Percentiles rank a stretch among this genome's conserved stretches.
phyloP scores from a whole-genome alignment of 73 alveolate species.

The Paramecium sonneborni region DNA sequence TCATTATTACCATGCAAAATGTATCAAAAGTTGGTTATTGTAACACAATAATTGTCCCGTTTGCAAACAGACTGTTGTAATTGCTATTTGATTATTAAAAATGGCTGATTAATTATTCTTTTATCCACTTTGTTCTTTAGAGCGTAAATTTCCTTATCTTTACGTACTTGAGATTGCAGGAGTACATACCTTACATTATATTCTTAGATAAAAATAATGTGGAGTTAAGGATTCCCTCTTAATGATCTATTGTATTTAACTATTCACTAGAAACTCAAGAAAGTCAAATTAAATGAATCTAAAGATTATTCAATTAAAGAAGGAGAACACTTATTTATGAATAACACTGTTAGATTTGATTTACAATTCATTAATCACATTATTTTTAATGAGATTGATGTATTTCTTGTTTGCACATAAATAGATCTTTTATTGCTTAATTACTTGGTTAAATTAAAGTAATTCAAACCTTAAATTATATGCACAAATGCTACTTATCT shows the following conservation, averaged over 20 bases:
- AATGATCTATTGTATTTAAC: background rate
- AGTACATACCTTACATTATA: background rate
- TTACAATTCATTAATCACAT: background rate
- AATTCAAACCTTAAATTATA: background rate
- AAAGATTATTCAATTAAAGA: background rate
- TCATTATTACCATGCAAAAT: constrained; percentile 39
- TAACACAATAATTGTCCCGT: constrained; percentile 36
- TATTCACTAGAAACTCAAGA: background rate
- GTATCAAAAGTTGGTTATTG: constrained; percentile 37
- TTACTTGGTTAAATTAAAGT: background rate
- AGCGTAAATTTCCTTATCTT: background rate
- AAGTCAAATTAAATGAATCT: background rate
- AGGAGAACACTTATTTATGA: background rate
- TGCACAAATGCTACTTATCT: background rate
- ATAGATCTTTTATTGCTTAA: background rate
- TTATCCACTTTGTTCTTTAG: background rate
- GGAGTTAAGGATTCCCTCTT: constrained; percentile 22
- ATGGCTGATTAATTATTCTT: background rate
- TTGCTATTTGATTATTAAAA: background rate
- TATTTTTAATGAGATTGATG: background rate
- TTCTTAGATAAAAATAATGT: background rate
- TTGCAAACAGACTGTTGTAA: constrained; percentile 1
- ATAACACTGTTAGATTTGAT: background rate
- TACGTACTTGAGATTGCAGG: background rate
- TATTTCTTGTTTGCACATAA: background rate